phyloP scores from a whole-genome alignment of 768 basidiomycete species.

The Leccinum imitatum region DNA sequence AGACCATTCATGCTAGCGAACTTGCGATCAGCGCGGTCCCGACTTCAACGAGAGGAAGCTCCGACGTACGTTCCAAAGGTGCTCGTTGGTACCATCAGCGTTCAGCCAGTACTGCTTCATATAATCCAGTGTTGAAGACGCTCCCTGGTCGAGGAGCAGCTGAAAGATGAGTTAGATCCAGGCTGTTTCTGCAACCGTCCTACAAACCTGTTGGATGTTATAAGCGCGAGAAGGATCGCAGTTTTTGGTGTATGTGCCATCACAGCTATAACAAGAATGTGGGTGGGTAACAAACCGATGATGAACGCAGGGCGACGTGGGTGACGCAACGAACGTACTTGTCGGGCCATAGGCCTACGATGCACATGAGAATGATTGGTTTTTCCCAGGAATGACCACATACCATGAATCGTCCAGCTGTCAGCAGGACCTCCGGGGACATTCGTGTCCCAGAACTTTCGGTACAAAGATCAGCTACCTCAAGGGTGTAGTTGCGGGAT shows the following conservation, averaged over 20 bases:
- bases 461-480: constrained; percentile 6
- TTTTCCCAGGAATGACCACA: constrained; percentile 9
- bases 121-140: constrained; percentile 53
- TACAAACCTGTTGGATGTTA: constrained; percentile 41
- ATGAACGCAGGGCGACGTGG: neutral
- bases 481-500: neutral
- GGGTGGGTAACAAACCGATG: neutral
- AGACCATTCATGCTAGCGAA: constrained; percentile 62
- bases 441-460: constrained; percentile 71
- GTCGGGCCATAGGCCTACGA: constrained; percentile 65
- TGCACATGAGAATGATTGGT: constrained; percentile 2
- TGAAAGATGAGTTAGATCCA: constrained; percentile 23
- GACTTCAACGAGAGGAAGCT: neutral
- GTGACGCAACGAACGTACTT: constrained; percentile 37
- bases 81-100: constrained; percentile 56
- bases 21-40: constrained; percentile 2
- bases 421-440: constrained; percentile 60
- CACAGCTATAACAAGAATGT: constrained; percentile 44
- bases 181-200: neutral
- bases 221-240: constrained; percentile 46
- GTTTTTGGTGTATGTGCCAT: constrained; percentile 39
- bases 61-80: constrained; percentile 65
- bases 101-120: constrained; percentile 69
- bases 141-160: constrained; percentile 57
- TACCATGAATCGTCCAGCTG: constrained; percentile 78